These are phyloP conservation scores for Phytophthora gonapodyides DNA, from an alignment of 352 stramenopile genomes.

Conservation along the genomic window DNA sequence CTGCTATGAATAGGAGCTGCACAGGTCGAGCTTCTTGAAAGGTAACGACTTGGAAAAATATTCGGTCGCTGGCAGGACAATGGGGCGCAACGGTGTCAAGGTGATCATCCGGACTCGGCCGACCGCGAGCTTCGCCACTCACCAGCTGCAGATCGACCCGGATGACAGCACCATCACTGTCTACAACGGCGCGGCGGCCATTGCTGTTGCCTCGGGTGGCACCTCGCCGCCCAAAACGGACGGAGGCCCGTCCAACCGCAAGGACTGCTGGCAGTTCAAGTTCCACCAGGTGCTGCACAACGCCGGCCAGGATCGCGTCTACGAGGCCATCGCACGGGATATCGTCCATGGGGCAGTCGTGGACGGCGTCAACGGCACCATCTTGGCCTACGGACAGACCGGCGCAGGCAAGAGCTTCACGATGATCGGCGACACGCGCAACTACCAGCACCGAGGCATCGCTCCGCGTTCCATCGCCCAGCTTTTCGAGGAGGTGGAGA, in stretches of 20 bases:
- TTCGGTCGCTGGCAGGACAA: slow-evolving; percentile 9
- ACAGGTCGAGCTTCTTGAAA: too few relatives aligned
- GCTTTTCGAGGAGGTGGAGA: slow-evolving; percentile 90
- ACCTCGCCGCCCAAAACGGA: slow-evolving; percentile 34
- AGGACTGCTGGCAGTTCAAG: slow-evolving; percentile 89
- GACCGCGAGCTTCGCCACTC: slow-evolving; percentile 73
- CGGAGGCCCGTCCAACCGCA: slow-evolving; percentile 64
- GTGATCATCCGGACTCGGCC: slow-evolving; percentile 86
- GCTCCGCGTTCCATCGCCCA: slow-evolving; percentile 87
- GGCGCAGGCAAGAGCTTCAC: slow-evolving; percentile 92
- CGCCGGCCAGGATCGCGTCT: slow-evolving; percentile 89
- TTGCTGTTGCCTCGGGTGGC: slow-evolving; percentile 18
- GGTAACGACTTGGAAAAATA: too few relatives aligned
- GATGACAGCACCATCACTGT: slow-evolving; percentile 81
- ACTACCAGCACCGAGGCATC: slow-evolving; percentile 92
- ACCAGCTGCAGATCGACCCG: slow-evolving; percentile 79
- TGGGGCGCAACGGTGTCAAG: slow-evolving; percentile 70
- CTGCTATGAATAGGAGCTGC: too few relatives aligned
- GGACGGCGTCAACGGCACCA: slow-evolving; percentile 89
- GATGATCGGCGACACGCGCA: slow-evolving; percentile 92
- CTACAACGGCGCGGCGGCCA: slow-evolving; percentile 29
- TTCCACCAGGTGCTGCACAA: slow-evolving; percentile 95
- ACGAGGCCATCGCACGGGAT: slow-evolving; percentile 88
- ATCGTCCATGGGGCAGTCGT: slow-evolving; percentile 89
- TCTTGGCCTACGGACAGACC: slow-evolving; percentile 90